Evolutionary conservation across 352 stramenopile genomes (phyloP), one percentile per base, ranked within the genome.

Genomic region (Hyphochytrium catenoides): DNA sequence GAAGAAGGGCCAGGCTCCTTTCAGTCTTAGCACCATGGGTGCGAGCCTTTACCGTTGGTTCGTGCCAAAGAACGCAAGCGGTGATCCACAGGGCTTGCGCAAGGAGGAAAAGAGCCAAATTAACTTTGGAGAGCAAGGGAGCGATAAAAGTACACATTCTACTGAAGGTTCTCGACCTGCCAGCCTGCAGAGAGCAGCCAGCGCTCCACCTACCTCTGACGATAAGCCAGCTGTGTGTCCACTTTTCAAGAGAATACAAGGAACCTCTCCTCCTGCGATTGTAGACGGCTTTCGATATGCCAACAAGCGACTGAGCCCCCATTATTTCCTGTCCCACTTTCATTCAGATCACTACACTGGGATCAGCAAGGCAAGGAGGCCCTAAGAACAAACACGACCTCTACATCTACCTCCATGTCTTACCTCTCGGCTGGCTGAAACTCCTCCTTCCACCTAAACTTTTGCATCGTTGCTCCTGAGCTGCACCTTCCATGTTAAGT

Each of bases 281-380:
- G 71, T 87, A 22, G 72, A 87, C 29, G 72, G 72, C 9, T 87
- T 87, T 38, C 50, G 59, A n/a, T 78, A 77, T 40, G 65, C 70
- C 2, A 71, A 48, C 28, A 68, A 67, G 26, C 27, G 59, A 24
- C 56, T 78, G 7, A 77, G 61, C 8, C 81, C 51, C 33, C 52
- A 77, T 31, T 95, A 95, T 40, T 95, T 97, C 41, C 61, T 97
- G 26, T 94, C 84, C 14, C 87, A 97, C 56, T 97, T 95, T 49
- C 87, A 97, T 56, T 84, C 67, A 8, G 87, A 97, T 54, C 87
- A 97, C 48, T 96, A 95, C 51, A 62, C 56, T 15, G 87, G 87
- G 1, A 72, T 97, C 17, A 58, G 52, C 2, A 76, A 72, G 40
- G 54, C 72, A 26, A 35, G 30, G n/a, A n/a, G n/a, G n/a, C n/a